Evolutionary conservation across 2,329 filamentous ascomycete species (phyloP).

Genomic region (Helotiales sp.): DNA sequence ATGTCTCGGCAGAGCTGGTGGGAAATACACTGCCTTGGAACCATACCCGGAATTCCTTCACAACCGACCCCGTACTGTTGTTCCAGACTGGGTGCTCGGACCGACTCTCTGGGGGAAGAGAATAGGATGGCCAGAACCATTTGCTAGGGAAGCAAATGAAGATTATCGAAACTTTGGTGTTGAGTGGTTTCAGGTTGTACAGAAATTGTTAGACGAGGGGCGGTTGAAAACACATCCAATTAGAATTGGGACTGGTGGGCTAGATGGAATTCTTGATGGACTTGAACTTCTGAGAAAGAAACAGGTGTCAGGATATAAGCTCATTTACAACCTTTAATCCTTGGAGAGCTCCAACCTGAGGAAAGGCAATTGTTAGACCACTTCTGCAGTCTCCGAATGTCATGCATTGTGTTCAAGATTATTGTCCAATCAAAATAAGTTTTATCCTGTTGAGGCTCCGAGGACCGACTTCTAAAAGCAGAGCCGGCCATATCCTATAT

Average conservation of each 20-base stretch:
- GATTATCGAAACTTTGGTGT: not conserved
- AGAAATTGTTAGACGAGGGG: not conserved
- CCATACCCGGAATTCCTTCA: not conserved
- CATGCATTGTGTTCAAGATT: too few relatives aligned
- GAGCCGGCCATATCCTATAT: too few relatives aligned
- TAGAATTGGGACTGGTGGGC: not conserved
- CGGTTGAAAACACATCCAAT: not conserved
- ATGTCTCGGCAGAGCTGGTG: not conserved
- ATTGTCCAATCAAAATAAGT: too few relatives aligned
- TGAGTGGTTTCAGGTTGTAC: not conserved
- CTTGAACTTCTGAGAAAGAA: too few relatives aligned
- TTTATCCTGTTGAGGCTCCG: too few relatives aligned
- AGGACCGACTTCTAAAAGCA: too few relatives aligned
- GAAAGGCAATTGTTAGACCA: too few relatives aligned
- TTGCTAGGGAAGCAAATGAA: not conserved
- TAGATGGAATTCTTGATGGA: too few relatives aligned
- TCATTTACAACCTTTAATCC: too few relatives aligned
- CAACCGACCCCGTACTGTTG: not conserved
- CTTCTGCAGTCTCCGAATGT: too few relatives aligned
- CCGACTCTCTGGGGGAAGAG: not conserved
- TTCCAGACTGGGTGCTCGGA: not conserved
- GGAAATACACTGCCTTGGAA: not conserved
- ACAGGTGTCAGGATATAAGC: too few relatives aligned
- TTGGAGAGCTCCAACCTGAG: too few relatives aligned
- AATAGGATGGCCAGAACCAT: not conserved